Conservation (phyloP, 345 rosid species). For the Brassica rapa region DNA sequence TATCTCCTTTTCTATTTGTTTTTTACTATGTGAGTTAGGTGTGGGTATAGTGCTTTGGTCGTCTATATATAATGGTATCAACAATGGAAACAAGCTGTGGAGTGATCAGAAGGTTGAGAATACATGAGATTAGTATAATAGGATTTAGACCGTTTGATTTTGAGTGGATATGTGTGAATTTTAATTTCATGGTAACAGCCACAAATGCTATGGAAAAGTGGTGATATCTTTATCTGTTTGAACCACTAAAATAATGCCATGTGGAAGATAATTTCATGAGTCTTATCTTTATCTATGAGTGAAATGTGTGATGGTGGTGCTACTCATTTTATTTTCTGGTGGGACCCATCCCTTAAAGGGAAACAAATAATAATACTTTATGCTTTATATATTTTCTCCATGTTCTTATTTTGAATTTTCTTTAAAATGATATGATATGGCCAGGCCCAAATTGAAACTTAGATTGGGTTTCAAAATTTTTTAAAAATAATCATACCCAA, state of each 20-base stretch:
- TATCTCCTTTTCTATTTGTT: conserved; percentile 12
- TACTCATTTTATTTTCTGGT: conserved; percentile 12
- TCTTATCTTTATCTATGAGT: conserved; percentile 38
- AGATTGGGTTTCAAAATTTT: not conserved
- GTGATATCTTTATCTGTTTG: conserved; percentile 36
- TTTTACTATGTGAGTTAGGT: conserved; percentile 11
- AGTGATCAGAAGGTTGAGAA: conserved; percentile 40
- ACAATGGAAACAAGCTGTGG: not conserved
- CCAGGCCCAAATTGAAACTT: not conserved
- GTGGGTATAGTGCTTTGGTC: not conserved
- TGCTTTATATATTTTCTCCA: not conserved
- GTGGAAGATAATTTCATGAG: conserved; percentile 35
- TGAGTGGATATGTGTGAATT: conserved; percentile 32
- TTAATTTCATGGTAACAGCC: conserved; percentile 28
- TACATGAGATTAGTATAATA: conserved; percentile 2
- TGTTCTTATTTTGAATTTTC: not conserved
- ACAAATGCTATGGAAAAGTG: conserved; percentile 34
- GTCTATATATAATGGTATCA: conserved; percentile 46
- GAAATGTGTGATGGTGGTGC: conserved; percentile 38
- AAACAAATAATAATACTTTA: not conserved
- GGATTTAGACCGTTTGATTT: conserved; percentile 42
- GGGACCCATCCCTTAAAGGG: not conserved
- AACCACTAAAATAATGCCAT: conserved; percentile 22
- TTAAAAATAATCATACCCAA: not conserved
- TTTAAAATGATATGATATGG: not conserved